These are phyloP conservation scores for Erythrophleum ivorense DNA, from an alignment of 331 rosid species.

Conservation along the genomic window DNA sequence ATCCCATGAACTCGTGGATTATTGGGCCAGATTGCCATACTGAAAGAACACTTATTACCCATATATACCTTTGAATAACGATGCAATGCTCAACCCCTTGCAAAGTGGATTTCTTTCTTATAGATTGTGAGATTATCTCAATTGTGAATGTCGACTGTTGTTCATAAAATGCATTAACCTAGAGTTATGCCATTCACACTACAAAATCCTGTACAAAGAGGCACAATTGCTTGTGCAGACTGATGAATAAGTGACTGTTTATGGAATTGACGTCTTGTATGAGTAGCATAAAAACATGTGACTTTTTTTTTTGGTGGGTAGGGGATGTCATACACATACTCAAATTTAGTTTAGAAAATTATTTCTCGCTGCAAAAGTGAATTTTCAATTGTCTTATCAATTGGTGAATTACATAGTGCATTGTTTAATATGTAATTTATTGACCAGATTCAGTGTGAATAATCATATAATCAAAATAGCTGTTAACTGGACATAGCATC, in stretches of 20 bases:
- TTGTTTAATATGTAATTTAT: background rate
- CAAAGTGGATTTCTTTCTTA: conserved; percentile 8
- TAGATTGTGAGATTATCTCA: conserved; percentile 12
- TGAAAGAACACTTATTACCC: background rate
- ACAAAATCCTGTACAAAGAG: background rate
- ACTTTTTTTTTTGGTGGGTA: background rate
- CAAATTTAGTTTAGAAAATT: background rate
- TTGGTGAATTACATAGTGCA: background rate
- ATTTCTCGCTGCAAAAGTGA: background rate
- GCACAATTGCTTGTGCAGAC: background rate
- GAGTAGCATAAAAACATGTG: background rate
- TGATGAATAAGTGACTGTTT: background rate
- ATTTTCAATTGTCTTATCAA: background rate
- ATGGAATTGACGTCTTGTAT: background rate
- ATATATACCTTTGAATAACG: conserved; percentile 7
- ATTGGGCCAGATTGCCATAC: conserved; percentile 11
- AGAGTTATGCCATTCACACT: background rate
- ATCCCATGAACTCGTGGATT: background rate
- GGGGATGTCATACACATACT: background rate
- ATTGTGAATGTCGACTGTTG: background rate
- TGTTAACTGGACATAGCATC: background rate
- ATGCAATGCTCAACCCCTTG: conserved; percentile 40
- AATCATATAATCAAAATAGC: background rate
- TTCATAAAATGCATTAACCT: conserved; percentile 17
- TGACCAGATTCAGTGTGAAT: background rate